These are phyloP conservation scores for Leucaena leucocephala DNA, from an alignment of 306 rosid species.

Conservation along the genomic window DNA sequence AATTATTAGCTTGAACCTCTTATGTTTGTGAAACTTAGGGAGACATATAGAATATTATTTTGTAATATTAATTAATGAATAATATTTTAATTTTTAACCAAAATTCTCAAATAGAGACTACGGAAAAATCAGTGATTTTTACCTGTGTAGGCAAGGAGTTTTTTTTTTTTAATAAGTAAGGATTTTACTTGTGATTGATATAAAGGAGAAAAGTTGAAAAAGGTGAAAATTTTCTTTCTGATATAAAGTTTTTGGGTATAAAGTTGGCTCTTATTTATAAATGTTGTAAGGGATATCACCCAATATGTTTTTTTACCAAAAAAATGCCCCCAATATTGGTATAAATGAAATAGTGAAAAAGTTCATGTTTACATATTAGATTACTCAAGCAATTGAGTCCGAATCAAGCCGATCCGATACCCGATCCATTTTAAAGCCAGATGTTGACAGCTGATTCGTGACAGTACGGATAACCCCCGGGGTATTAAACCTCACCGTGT, in stretches of 20 bases:
- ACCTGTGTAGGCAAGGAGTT: too few species aligned
- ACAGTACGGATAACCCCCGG: not conserved
- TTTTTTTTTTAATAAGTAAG: too few species aligned
- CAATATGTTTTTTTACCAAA: too few species aligned
- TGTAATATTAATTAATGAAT: too few species aligned
- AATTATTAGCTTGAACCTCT: not conserved
- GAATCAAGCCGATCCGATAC: not conserved
- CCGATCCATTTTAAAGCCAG: not conserved
- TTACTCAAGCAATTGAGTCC: not conserved
- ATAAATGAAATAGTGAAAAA: too few species aligned
- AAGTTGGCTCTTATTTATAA: too few species aligned
- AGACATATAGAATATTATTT: not conserved
- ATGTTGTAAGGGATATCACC: not conserved
- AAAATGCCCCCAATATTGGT: too few species aligned
- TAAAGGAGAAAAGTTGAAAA: not conserved
- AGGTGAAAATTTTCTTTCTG: too few species aligned
- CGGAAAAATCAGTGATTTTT: too few species aligned
- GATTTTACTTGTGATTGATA: not conserved
- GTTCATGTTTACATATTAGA: too few species aligned
- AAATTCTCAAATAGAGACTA: not conserved
- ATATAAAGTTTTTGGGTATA: not conserved
- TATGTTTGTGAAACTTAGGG: not conserved
- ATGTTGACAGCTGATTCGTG: slow-evolving; percentile 9
- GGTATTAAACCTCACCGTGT: not conserved
- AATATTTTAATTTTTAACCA: too few species aligned